Evolutionary conservation across 345 rosid species (phyloP).

Genomic region (Raphanus sativus): DNA sequence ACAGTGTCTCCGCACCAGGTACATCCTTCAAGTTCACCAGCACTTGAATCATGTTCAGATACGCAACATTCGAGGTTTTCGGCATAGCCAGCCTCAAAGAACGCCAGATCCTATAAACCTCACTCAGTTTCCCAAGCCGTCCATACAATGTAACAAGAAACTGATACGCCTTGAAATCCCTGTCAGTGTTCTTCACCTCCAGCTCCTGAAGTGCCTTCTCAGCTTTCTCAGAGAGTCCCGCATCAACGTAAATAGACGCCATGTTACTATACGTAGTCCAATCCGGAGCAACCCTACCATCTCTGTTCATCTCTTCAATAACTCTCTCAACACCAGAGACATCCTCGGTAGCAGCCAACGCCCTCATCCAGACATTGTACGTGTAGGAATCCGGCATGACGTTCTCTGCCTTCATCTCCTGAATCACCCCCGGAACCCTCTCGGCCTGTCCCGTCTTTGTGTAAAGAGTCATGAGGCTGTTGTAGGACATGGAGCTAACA

Average conservation of each 20-base stretch:
- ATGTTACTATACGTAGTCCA: slow-evolving; percentile 95
- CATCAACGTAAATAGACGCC: slow-evolving; percentile 79
- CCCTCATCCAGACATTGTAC: slow-evolving; percentile 96
- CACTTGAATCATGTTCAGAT: slow-evolving; percentile 89
- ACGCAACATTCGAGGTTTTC: slow-evolving; percentile 71
- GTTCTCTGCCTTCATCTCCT: slow-evolving; percentile 76
- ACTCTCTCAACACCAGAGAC: slow-evolving; percentile 81
- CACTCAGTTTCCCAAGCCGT: slow-evolving; percentile 59
- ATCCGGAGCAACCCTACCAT: slow-evolving; percentile 74
- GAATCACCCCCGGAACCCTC: slow-evolving; percentile 62
- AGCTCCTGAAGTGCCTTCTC: slow-evolving; percentile 77
- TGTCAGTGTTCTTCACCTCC: slow-evolving; percentile 56
- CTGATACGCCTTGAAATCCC: slow-evolving; percentile 71
- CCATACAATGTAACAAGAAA: slow-evolving; percentile 82
- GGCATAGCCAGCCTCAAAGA: slow-evolving; percentile 81
- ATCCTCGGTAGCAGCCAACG: slow-evolving; percentile 70
- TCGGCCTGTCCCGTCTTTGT: slow-evolving; percentile 61
- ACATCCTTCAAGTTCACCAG: slow-evolving; percentile 82
- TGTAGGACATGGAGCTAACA: slow-evolving; percentile 72
- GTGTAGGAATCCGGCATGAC: slow-evolving; percentile 63
- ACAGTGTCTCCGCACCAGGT: slow-evolving; percentile 87
- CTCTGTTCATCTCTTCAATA: slow-evolving; percentile 82
- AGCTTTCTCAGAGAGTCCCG: slow-evolving; percentile 64
- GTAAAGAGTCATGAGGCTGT: slow-evolving; percentile 92
- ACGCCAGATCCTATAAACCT: slow-evolving; percentile 91